phyloP scores from a whole-genome alignment of 805 yeast species.

The Saturnispora zaruensis region DNA sequence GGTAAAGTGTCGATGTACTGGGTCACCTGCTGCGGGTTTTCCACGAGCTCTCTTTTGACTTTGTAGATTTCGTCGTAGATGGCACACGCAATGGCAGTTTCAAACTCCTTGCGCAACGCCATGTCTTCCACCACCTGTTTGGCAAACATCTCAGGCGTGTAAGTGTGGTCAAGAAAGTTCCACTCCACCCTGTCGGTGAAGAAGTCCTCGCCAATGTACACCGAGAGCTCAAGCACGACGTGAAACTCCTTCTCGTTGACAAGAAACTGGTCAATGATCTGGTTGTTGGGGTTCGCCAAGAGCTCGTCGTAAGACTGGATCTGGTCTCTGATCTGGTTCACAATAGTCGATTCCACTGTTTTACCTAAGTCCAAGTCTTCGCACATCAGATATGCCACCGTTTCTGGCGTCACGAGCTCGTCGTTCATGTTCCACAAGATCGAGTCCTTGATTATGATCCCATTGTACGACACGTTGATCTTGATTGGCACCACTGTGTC shows the following conservation, averaged over 20 bases:
- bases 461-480: constrained; percentile 50
- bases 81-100: constrained; percentile 82
- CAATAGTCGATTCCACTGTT: constrained; percentile 52
- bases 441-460: constrained; percentile 48
- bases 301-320: constrained; percentile 64
- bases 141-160: constrained; percentile 83
- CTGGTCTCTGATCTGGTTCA: constrained; percentile 68
- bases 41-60: constrained; percentile 74
- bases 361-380: constrained; percentile 76
- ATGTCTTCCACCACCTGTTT: constrained; percentile 72
- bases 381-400: constrained; percentile 66
- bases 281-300: constrained; percentile 41
- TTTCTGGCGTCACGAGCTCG: constrained; percentile 58
- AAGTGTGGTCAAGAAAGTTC: constrained; percentile 52
- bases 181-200: constrained; percentile 93
- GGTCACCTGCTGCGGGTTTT: constrained; percentile 33
- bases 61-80: constrained; percentile 72
- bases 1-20: constrained; percentile 31
- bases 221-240: constrained; percentile 72
- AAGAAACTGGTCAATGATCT: constrained; percentile 38
- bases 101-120: constrained; percentile 77
- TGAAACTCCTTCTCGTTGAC: constrained; percentile 44
- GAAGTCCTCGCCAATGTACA: constrained; percentile 72
- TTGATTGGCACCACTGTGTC: constrained; percentile 59
- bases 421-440: constrained; percentile 72